Evolutionary conservation across 306 rosid species (phyloP).

Genomic region (Medicago ruthenica): DNA sequence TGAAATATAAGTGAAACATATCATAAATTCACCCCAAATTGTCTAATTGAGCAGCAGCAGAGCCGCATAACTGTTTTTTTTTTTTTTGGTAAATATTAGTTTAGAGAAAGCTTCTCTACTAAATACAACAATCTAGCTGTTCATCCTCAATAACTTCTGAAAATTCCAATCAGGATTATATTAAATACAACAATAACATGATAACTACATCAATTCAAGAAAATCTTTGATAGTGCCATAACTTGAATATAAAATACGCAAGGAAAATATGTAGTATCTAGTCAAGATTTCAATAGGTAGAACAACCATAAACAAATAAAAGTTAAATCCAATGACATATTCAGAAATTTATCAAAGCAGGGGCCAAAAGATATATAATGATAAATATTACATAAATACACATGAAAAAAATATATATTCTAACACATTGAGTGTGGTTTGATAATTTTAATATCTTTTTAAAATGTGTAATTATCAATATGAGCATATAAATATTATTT

Average conservation of each 20-base stretch:
- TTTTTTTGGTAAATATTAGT: not conserved
- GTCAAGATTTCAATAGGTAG: conserved; percentile 28
- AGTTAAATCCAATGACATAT: not conserved
- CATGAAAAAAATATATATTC: not conserved
- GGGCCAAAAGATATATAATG: not conserved
- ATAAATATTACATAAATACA: not conserved
- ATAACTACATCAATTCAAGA: conserved; percentile 2
- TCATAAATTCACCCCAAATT: conserved; percentile 15
- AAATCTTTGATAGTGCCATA: conserved; percentile 6
- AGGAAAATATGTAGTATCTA: conserved; percentile 27
- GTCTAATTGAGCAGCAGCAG: conserved; percentile 18
- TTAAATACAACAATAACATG: conserved; percentile 36
- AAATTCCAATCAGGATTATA: conserved; percentile 28
- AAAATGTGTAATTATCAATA: not conserved
- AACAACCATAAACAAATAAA: conserved; percentile 21
- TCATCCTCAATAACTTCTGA: conserved; percentile 24
- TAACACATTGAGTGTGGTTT: not conserved
- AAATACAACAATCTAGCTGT: conserved; percentile 23
- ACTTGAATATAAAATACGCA: not conserved
- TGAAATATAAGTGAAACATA: conserved; percentile 27
- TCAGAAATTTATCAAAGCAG: not conserved
- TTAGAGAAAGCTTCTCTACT: conserved; percentile 28
- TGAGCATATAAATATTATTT: conserved; percentile 2
- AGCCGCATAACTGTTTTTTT: conserved; percentile 5
- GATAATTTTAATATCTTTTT: not conserved